Base-by-base conservation (phyloP, 2,329 filamentous ascomycete species). In the Pseudophaeomoniella oleicola region DNA sequence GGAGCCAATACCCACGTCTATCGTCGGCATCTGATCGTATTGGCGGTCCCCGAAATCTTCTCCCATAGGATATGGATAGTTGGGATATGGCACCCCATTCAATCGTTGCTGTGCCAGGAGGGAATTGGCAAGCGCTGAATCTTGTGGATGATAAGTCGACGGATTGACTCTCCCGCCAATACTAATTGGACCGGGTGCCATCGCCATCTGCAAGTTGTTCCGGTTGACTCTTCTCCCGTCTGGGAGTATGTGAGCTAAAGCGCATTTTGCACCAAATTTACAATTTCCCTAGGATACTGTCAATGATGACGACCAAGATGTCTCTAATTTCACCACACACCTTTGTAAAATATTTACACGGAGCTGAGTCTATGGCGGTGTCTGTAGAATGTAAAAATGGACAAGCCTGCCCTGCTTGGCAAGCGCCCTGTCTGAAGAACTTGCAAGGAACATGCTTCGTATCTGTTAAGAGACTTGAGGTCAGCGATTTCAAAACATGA, bases 261-360 rank as follows among this genome's bases (percentile, higher is more conserved):
- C 88, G 67, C 90, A 98, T 62, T 96, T 96, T 44, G 85, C 82
- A 43, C 90, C 90, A 57, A 96, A 98, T 60, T 96, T 96, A 76
- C 90, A 98, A 62, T 94, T 94, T 47, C 90, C 90, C 85, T 94
- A 50, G 37, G 33, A 37, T 12, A 18, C 17, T 15, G n/a, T n/a
- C n/a, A n/a, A 32, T 5, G 5, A 31, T 27, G 10, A 5, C 11
- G 22, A 35, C 19, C 36, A 37, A 34, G n/a, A 22, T 3, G 14
- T 32, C 15, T 10, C 27, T 16, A 30, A 37, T 6, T 15, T 22
- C 11, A 15, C n/a, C n/a, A n/a, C n/a, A n/a, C n/a, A 93, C 86
- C 79, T 96, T 98, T 54, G 87, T 82, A 58, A 96, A 98, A 64
- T 96, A 98, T 63, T 96, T 98, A 78, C 90, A 98, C 10, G 75